These are phyloP conservation scores for Nakaseomyces delphensis DNA, from an alignment of 1,139 yeast species.

Conservation along the genomic window DNA sequence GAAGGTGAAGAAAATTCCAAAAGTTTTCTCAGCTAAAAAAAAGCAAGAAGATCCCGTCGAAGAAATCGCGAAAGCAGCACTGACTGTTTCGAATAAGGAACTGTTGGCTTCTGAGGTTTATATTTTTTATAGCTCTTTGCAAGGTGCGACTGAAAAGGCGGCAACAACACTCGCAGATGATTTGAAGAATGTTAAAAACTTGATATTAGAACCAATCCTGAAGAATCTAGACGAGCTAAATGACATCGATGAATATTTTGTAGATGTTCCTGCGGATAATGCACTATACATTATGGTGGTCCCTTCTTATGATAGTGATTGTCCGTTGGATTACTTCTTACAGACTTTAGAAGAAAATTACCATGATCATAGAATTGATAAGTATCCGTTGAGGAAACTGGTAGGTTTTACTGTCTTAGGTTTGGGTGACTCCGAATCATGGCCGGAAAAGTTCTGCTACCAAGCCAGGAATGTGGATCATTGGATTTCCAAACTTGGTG, in stretches of 20 bases:
- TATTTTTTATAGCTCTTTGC: constrained; percentile 75
- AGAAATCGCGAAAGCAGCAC: constrained; percentile 23
- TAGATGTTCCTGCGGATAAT: constrained; percentile 47
- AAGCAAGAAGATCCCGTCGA: constrained; percentile 21
- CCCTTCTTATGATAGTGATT: constrained; percentile 89
- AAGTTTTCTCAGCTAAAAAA: constrained; percentile 17
- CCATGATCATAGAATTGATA: constrained; percentile 79
- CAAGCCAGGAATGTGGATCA: constrained; percentile 72
- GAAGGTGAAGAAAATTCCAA: constrained; percentile 18
- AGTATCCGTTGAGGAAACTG: constrained; percentile 57
- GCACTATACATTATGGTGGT: constrained; percentile 65
- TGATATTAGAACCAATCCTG: constrained; percentile 43
- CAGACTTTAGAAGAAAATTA: constrained; percentile 74
- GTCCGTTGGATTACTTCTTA: constrained; percentile 81
- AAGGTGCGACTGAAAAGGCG: constrained; percentile 69
- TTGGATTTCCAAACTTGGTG: constrained; percentile 76
- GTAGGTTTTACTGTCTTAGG: constrained; percentile 83
- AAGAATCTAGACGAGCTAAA: constrained; percentile 72
- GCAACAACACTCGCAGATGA: constrained; percentile 41
- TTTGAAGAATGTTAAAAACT: constrained; percentile 30
- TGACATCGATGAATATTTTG: constrained; percentile 76
- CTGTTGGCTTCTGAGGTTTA: constrained; percentile 36
- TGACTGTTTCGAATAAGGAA: constrained; percentile 31
- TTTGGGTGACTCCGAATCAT: constrained; percentile 77
- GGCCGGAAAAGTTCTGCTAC: constrained; percentile 81